Evolutionary conservation across 2,329 filamentous ascomycete species (phyloP).

Genomic region (Pseudopyrenochaeta lycopersici): DNA sequence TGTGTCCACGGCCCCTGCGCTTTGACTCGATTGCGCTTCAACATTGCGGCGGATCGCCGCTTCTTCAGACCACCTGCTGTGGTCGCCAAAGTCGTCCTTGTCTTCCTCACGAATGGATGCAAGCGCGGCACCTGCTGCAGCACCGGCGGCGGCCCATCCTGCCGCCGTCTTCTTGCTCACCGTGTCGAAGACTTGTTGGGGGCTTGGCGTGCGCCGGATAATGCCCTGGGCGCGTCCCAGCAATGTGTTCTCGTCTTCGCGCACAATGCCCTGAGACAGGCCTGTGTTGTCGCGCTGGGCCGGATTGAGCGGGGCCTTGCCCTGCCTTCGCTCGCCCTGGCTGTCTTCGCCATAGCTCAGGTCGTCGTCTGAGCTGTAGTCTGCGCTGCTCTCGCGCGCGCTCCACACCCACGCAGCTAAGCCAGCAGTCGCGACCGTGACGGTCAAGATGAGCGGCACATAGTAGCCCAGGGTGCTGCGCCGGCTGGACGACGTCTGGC

Average conservation of each 20-base stretch:
- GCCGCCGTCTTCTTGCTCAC: slow-evolving; percentile 83
- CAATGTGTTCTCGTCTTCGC: slow-evolving; percentile 65
- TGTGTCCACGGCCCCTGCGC: slow-evolving; percentile 40
- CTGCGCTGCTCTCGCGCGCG: slow-evolving; percentile 79
- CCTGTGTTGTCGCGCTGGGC: slow-evolving; percentile 23
- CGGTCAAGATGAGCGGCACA: slow-evolving; percentile 86
- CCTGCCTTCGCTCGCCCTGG: slow-evolving; percentile 23
- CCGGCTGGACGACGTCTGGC: slow-evolving; percentile 65
- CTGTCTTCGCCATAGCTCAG: slow-evolving; percentile 55
- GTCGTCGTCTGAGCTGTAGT: slow-evolving; percentile 65
- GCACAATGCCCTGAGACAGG: slow-evolving; percentile 37
- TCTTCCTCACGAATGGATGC: slow-evolving; percentile 87
- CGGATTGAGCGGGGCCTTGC: slow-evolving; percentile 24
- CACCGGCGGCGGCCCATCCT: slow-evolving; percentile 82
- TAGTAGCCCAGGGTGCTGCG: slow-evolving; percentile 77
- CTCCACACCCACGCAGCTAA: slow-evolving; percentile 94
- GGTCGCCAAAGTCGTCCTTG: slow-evolving; percentile 80
- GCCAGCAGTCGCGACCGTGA: slow-evolving; percentile 86
- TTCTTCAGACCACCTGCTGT: slow-evolving; percentile 92
- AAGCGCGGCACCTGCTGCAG: slow-evolving; percentile 82
- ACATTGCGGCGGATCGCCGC: slow-evolving; percentile 70
- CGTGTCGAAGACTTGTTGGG: slow-evolving; percentile 86
- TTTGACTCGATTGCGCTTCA: slow-evolving; percentile 48
- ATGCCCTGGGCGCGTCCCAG: slow-evolving; percentile 82
- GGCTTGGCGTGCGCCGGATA: slow-evolving; percentile 82